phyloP scores from a whole-genome alignment of 2,329 filamentous ascomycete species.

The Aureobasidium pullulans region DNA sequence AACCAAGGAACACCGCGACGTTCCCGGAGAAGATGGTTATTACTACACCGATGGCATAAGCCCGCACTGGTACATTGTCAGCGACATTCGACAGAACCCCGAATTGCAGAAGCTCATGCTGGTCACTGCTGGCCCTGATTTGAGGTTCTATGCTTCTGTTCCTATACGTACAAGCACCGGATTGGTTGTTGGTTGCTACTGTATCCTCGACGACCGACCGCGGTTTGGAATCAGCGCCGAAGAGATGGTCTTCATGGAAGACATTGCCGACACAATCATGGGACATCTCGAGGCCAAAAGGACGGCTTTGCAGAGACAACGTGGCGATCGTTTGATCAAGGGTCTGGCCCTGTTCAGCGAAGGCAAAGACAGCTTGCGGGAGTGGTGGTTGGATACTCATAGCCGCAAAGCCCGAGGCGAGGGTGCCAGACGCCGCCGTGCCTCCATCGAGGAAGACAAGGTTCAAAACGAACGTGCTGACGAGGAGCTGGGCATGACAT shows the following conservation, averaged over 20 bases:
- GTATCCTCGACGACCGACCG: constrained; percentile 52
- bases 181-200: constrained; percentile 53
- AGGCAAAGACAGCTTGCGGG: constrained; percentile 20
- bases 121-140: constrained; percentile 8
- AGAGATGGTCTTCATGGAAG: constrained; percentile 50
- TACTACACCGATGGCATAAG: constrained; percentile 21
- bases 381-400: constrained; percentile 22
- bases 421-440: constrained; percentile 9
- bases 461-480: constrained; percentile 14
- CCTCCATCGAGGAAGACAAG: not conserved
- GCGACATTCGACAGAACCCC: constrained; percentile 18
- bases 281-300: constrained; percentile 48
- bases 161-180: constrained; percentile 52
- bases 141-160: constrained; percentile 49
- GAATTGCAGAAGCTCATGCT: constrained; percentile 12
- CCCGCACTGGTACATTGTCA: constrained; percentile 21
- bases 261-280: constrained; percentile 50
- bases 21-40: constrained; percentile 16
- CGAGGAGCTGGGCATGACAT: constrained; percentile 18
- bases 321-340: constrained; percentile 47
- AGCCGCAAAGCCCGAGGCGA: not conserved
- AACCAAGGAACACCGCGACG: constrained; percentile 19
- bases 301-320: constrained; percentile 46
- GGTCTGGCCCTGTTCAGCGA: constrained; percentile 43
- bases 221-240: constrained; percentile 44